phyloP scores from a whole-genome alignment of 148 eudicot species.

The Camellia lanceoleosa region DNA sequence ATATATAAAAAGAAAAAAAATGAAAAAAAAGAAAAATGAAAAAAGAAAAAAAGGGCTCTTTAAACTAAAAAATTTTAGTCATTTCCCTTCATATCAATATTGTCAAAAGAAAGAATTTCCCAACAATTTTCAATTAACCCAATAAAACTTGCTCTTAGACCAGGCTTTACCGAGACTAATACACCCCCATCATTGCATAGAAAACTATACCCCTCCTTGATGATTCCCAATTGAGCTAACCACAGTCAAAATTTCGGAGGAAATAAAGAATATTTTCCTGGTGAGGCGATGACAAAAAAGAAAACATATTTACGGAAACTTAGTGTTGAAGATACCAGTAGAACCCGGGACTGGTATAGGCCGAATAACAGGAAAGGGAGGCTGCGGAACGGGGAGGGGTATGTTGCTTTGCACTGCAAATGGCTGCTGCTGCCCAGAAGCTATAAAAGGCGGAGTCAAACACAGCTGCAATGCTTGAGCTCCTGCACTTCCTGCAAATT shows the following conservation, averaged over 20 bases:
- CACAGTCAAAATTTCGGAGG: conserved; percentile 15
- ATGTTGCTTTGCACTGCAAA: conserved; percentile 46
- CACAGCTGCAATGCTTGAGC: conserved; percentile 49
- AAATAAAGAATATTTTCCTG: not conserved
- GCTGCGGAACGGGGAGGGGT: conserved; percentile 50
- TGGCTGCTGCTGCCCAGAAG: conserved; percentile 40
- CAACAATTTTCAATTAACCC: not conserved
- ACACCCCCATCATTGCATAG: not conserved
- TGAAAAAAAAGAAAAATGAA: too few species aligned
- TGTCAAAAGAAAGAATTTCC: conserved; percentile 9
- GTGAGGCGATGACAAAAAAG: not conserved
- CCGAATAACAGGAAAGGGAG: conserved; percentile 37
- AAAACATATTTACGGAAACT: conserved; percentile 39
- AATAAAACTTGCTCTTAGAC: not conserved
- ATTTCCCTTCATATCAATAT: not conserved
- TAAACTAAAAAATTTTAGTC: not conserved
- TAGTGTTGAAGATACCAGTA: conserved; percentile 32
- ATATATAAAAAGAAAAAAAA: not conserved
- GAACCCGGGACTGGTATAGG: conserved; percentile 43
- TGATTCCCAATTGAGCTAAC: not conserved
- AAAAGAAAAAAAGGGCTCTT: not conserved
- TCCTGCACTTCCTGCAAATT: conserved; percentile 42
- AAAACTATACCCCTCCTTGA: not conserved
- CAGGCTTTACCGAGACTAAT: not conserved
- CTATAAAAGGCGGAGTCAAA: conserved; percentile 40